A percentile compares a stretch with the other conserved stretches of the same genome.
These are phyloP conservation scores for Escallonia herrerae DNA, from an alignment of 129 eudicot genomes.

Conservation along the genomic window DNA sequence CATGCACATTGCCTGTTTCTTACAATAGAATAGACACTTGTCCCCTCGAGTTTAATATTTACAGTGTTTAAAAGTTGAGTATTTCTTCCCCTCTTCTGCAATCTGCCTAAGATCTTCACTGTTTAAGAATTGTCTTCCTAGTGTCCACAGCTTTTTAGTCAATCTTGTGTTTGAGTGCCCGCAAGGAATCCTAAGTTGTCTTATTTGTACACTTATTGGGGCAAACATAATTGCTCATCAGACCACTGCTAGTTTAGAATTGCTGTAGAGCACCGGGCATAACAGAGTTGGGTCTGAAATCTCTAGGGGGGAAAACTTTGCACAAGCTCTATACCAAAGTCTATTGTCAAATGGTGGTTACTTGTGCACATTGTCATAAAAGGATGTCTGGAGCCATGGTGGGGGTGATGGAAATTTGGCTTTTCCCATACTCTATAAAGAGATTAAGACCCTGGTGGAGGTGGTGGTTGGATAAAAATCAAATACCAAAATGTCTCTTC, in stretches of 20 bases:
- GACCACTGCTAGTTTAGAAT: conserved; percentile 7
- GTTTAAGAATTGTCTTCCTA: conserved; percentile 1
- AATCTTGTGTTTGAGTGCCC: conserved; percentile 31
- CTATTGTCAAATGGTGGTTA: too few relatives aligned
- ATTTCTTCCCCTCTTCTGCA: conserved; percentile 3
- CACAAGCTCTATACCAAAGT: too few relatives aligned
- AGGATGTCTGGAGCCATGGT: too few relatives aligned
- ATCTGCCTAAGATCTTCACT: background rate
- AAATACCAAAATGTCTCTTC: too few relatives aligned
- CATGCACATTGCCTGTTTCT: conserved; percentile 4
- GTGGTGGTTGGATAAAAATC: too few relatives aligned
- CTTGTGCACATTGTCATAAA: too few relatives aligned
- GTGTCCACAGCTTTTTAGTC: conserved; percentile 5
- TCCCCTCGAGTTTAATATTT: background rate
- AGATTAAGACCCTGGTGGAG: too few relatives aligned
- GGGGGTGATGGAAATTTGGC: too few relatives aligned
- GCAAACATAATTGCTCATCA: conserved; percentile 24
- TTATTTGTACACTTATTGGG: conserved; percentile 27
- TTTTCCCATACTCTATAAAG: too few relatives aligned
- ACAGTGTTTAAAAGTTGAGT: background rate
- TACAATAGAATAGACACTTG: background rate
- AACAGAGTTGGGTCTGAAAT: conserved; percentile 9
- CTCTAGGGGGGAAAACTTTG: conserved; percentile 14
- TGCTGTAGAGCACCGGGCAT: conserved; percentile 16
- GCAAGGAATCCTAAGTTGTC: conserved; percentile 47